Evolutionary conservation across 345 rosid species (phyloP).

Genomic region (Hibiscus tridactylites): DNA sequence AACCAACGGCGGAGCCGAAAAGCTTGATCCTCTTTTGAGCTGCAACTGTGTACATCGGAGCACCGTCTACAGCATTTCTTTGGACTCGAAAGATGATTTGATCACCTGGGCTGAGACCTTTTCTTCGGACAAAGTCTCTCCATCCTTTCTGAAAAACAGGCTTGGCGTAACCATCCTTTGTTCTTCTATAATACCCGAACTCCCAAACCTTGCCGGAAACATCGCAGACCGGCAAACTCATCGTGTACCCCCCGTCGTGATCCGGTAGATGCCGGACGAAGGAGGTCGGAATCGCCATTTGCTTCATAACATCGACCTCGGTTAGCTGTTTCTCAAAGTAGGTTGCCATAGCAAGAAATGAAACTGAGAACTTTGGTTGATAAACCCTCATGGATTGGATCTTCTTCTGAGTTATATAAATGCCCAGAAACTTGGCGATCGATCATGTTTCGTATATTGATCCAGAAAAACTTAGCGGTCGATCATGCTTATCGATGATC

Average conservation of each 20-base stretch:
- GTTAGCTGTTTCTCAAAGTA: not conserved
- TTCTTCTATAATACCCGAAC: conserved; percentile 1
- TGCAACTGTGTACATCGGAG: not conserved
- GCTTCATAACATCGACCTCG: not conserved
- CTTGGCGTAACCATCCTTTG: not conserved
- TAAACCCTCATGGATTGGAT: too few species aligned
- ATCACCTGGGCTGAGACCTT: not conserved
- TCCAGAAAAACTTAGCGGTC: too few species aligned
- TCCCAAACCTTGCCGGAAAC: not conserved
- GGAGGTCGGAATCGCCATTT: not conserved
- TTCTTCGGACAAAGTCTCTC: not conserved
- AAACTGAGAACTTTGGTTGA: too few species aligned
- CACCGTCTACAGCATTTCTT: not conserved
- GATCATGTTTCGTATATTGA: too few species aligned
- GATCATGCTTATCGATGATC: too few species aligned
- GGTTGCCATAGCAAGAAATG: not conserved
- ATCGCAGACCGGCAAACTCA: not conserved
- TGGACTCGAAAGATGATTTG: conserved; percentile 1
- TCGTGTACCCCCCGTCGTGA: not conserved
- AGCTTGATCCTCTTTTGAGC: not conserved
- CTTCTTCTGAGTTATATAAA: too few species aligned
- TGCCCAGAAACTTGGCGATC: too few species aligned
- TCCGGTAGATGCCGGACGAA: not conserved
- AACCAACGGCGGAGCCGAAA: not conserved
- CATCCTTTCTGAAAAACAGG: not conserved